Base-by-base conservation (phyloP, 331 rosid species). In the Cucumis variabilis region DNA sequence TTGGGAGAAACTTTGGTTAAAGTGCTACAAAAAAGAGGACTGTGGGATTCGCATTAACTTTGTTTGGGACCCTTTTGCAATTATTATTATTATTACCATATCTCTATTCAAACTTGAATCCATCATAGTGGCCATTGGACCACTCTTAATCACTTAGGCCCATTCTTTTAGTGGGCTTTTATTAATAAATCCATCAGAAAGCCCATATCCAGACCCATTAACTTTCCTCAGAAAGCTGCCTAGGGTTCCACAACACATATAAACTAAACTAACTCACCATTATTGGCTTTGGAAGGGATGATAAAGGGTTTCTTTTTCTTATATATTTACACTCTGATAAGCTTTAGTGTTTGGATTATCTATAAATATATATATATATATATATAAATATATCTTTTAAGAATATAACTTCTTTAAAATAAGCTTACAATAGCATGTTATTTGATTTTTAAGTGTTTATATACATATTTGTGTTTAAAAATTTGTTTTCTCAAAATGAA, bases 191-290 rank as follows among this genome's bases (percentile, higher is more conserved):
- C 72, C 72, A 60, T 30, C 71, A 13, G 30, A 33, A 82, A 44
- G 71, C 85, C 85, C 85, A 81, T 80, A 80, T 55, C 50, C 25
- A 79, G 85, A 70, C 85, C 85, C 85, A 80, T 53, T 79, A 48
- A 76, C 63, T 24, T 46, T 50, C 41, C 11, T 44, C 16, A 77
- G 33, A 75, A 75, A 23, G 7, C 37, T 78, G n/a, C 84, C 67
- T 79, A 79, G 16, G 84, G 41, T 23, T 48, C 82, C 23, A 48
- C 17, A 72, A 33, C 37, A 33, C 3, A 33, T 33, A n/a, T n/a
- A n/a, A n/a, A n/a, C n/a, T n/a, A 41, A 72, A 55, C 13, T 15
- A 55, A 55, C 62, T 55, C 62, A 55, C 21, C 20, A 0, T 55
- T 55, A 55, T 55, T 15, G 4, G 3, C 6, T 11, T 51, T 41